A percentile compares a stretch with the other conserved stretches of the same genome.
Conservation (phyloP, 768 basidiomycete genomes). For the Gloeostereum incarnatum region DNA sequence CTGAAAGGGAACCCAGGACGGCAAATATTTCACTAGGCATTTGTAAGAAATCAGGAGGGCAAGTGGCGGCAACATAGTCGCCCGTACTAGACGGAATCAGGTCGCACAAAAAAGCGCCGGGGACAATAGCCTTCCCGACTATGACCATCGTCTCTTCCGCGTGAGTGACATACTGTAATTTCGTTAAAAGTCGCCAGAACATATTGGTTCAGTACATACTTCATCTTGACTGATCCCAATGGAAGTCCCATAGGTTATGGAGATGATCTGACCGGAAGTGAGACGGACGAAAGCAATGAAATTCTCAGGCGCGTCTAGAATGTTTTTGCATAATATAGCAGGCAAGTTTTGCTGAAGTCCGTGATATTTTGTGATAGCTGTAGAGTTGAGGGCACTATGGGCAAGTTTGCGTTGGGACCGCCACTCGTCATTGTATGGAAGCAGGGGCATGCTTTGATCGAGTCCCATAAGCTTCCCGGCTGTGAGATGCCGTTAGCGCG, state of each 20-base stretch:
- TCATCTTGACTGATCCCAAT: constrained; percentile 11
- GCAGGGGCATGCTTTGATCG: no score
- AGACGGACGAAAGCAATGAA: constrained; percentile 13
- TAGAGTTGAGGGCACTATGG: constrained; percentile 17
- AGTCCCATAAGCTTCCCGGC: no score
- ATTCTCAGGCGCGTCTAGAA: constrained; percentile 9
- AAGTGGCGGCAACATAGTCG: background rate
- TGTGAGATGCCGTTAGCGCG: no score
- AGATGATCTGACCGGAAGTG: no score
- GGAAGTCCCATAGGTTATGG: constrained; percentile 16
- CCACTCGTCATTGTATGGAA: constrained; percentile 15
- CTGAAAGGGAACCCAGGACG: constrained; percentile 16
- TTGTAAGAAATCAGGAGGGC: background rate
- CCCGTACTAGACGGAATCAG: constrained; percentile 15
- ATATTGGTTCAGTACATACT: constrained; percentile 6
- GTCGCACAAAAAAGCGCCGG: constrained; percentile 20
- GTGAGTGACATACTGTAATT: constrained; percentile 16
- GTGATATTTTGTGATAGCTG: constrained; percentile 22
- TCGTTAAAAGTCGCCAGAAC: background rate
- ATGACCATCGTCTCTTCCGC: constrained; percentile 17
- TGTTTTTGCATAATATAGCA: constrained; percentile 8
- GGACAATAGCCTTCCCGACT: constrained; percentile 13
- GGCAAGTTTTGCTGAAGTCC: constrained; percentile 17
- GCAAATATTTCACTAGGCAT: constrained; percentile 14
- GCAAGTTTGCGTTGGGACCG: constrained; percentile 18